Conservation (phyloP, 192 early-diverging fungal species). For the Coemansia sp. region DNA sequence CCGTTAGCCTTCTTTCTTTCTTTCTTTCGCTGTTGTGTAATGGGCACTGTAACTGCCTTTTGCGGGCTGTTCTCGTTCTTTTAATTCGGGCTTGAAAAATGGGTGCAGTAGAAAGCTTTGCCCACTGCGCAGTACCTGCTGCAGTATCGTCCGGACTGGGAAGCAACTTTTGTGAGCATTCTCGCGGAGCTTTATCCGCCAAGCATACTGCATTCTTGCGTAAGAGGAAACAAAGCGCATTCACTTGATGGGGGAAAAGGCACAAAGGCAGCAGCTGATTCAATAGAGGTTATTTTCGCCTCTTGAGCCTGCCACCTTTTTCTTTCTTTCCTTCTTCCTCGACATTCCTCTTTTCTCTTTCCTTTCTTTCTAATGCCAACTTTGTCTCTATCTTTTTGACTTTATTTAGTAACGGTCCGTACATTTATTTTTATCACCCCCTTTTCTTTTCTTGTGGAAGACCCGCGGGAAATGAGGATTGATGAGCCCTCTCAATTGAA, state of each 20-base stretch:
- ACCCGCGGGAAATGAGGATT: conserved; percentile 28
- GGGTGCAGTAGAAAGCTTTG: too few species aligned
- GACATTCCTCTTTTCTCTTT: conserved; percentile 1
- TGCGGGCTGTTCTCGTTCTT: too few species aligned
- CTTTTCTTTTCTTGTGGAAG: background rate
- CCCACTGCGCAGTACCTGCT: too few species aligned
- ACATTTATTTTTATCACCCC: background rate
- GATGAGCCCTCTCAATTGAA: conserved; percentile 29
- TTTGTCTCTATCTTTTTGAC: conserved; percentile 1
- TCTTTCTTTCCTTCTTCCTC: background rate
- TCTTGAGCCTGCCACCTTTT: background rate
- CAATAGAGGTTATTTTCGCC: background rate
- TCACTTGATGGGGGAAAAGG: too few species aligned
- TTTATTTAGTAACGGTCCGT: conserved; percentile 6
- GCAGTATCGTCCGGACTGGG: too few species aligned
- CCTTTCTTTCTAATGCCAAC: background rate
- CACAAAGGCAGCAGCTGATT: background rate
- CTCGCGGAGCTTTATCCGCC: too few species aligned
- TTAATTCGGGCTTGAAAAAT: too few species aligned
- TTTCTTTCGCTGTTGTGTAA: background rate
- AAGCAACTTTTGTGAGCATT: background rate
- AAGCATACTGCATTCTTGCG: too few species aligned
- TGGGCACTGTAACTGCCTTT: too few species aligned
- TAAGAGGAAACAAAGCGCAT: too few species aligned
- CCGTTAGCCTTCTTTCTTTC: conserved; percentile 15